Evolutionary conservation across 2,329 filamentous ascomycete species (phyloP), one percentile per base, ranked within the genome.

Genomic region (Penicillium sp.): DNA sequence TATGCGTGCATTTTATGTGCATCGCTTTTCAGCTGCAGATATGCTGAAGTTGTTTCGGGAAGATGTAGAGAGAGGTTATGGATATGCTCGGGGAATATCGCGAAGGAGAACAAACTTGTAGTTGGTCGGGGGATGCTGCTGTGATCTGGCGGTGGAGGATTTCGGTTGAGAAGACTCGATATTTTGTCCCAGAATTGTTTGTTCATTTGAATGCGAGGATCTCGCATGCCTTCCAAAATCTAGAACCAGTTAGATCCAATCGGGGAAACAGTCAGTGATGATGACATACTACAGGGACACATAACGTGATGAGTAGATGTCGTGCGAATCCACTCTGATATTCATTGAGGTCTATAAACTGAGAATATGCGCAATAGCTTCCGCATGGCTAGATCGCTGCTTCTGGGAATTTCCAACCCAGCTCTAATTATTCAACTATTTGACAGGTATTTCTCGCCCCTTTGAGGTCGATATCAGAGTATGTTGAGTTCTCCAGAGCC

Each of bases 141-240:
- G 9, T 45, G 26, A 19, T 31, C 26, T 19, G 42, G 24, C 7
- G 50, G 22, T 24, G n/a, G 26, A 5, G 50, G 19, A 21, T 16
- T 19, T 52, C 21, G 44, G 43, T 21, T 22, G 24, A 51, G 47
- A 4, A 61, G 45, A 24, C 52, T 13, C 9, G 37, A 21, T 10
- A 61, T 50, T 4, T 56, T 39, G 24, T 62, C 54, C 55, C 62
- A 66, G 37, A 66, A 66, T n/a, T 44, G 54, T 13, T 59, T 49
- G 10, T 54, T 47, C 42, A 69, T 59, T 29, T 55, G 50, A n/a
- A 68, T 57, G 3, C 48, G 57, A 1, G 65, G 65, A 26, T 68
- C 61, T 21, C 61, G 48, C 22, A 65, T 62, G 21, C 62, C 62
- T 49, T 66, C 61, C 13, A 69, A 43, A 29, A 69, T 61, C 65